These are phyloP conservation scores for Artemisia annua DNA, from an alignment of 129 eudicot genomes.

Conservation along the genomic window DNA sequence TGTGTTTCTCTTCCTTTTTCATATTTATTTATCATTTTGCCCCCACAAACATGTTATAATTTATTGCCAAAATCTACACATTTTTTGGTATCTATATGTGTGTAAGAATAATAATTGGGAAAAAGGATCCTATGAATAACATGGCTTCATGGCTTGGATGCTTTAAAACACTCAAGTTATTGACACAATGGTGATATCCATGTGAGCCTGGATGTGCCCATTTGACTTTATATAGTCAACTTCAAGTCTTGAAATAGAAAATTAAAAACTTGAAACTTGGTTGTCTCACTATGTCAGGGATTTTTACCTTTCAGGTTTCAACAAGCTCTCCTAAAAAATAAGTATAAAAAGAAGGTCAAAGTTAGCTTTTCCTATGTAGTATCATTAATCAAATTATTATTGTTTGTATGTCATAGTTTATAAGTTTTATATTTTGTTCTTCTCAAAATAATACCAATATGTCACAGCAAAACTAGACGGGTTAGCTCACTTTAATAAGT, in stretches of 20 bases:
- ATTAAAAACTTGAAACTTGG: not conserved
- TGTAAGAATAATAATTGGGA: no score
- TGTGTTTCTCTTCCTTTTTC: constrained; percentile 12
- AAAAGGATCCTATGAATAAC: not conserved
- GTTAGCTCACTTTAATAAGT: no score
- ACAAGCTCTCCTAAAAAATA: not conserved
- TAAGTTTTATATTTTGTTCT: no score
- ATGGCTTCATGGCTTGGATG: not conserved
- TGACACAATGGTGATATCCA: not conserved
- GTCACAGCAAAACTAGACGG: no score
- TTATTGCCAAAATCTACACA: not conserved
- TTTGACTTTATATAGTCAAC: not conserved
- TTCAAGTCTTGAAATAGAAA: not conserved
- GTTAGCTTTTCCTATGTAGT: no score
- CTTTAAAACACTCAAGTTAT: not conserved
- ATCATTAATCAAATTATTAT: no score
- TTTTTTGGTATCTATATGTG: no score
- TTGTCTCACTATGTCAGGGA: not conserved
- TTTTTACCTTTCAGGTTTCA: not conserved
- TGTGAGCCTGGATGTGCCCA: not conserved
- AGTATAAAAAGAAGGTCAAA: no score
- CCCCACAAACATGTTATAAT: not conserved
- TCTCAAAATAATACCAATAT: no score
- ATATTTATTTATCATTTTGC: constrained; percentile 8
- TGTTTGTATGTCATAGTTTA: no score